A percentile compares a stretch with the other conserved stretches of the same genome.
Conservation (phyloP, 2,329 filamentous ascomycete genomes). For the Alternaria metachromatica region DNA sequence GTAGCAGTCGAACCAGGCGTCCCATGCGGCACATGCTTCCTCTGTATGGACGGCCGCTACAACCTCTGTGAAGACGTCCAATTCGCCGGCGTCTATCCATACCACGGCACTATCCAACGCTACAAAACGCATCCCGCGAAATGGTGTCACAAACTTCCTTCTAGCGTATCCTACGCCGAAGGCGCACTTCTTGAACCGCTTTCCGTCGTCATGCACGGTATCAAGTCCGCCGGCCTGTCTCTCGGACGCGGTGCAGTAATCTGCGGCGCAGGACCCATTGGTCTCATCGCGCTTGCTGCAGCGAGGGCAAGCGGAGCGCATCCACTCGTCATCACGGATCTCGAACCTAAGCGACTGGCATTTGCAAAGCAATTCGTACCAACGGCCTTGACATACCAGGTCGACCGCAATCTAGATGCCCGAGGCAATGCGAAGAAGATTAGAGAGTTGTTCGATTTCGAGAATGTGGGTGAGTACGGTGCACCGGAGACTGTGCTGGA, state of each 20-base stretch:
- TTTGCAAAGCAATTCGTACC: conserved; percentile 67
- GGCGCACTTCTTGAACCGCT: conserved; percentile 70
- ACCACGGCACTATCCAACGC: conserved; percentile 66
- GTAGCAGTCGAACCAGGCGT: conserved; percentile 72
- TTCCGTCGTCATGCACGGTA: conserved; percentile 68
- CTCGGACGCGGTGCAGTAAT: conserved; percentile 64
- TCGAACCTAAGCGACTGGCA: conserved; percentile 62
- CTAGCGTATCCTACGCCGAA: conserved; percentile 63
- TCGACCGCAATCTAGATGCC: conserved; percentile 55
- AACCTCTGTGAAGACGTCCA: conserved; percentile 69
- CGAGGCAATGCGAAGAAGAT: conserved; percentile 62
- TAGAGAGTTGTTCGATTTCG: conserved; percentile 59
- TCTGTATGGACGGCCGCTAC: conserved; percentile 66
- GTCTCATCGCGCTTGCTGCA: conserved; percentile 66
- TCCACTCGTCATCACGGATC: conserved; percentile 69
- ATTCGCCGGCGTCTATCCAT: conserved; percentile 68
- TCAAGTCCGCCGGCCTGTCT: conserved; percentile 59
- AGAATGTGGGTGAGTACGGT: conserved; percentile 57
- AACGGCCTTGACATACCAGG: conserved; percentile 60
- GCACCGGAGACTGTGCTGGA: conserved; percentile 67
- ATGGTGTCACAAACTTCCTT: conserved; percentile 60
- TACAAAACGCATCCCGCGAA: conserved; percentile 68
- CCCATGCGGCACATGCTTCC: conserved; percentile 66
- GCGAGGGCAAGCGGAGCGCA: conserved; percentile 68
- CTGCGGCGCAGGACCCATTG: conserved; percentile 68